Percentiles rank a stretch among this genome's conserved stretches.
Evolutionary conservation across 2,329 filamentous ascomycete species (phyloP).

Genomic region (Trematosphaeria pertusa): DNA sequence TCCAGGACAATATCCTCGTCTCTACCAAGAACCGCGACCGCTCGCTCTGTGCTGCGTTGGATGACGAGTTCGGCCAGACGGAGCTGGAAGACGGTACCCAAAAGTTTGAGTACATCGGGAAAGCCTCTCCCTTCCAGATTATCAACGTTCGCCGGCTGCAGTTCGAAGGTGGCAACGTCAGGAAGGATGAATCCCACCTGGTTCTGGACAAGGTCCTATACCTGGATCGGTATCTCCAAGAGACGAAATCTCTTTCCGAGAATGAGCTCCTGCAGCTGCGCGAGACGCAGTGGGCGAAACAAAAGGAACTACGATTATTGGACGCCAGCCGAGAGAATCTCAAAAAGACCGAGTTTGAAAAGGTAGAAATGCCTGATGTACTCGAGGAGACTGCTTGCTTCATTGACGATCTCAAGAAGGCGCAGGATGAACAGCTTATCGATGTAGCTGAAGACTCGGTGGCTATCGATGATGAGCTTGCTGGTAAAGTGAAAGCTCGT

Average conservation of each 20-base stretch:
- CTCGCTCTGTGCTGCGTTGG: conserved; percentile 83
- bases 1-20: conserved; percentile 69
- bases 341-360: conserved; percentile 40
- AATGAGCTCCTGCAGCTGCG: conserved; percentile 67
- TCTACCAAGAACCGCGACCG: conserved; percentile 64
- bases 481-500: conserved; percentile 24
- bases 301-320: conserved; percentile 66
- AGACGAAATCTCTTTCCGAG: conserved; percentile 35
- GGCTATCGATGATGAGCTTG: conserved; percentile 20
- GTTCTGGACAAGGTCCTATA: conserved; percentile 82
- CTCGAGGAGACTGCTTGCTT: conserved; percentile 41
- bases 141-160: conserved; percentile 86
- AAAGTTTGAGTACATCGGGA: conserved; percentile 54
- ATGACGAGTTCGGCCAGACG: conserved; percentile 83
- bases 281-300: conserved; percentile 76
- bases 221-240: conserved; percentile 77
- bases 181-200: conserved; percentile 66
- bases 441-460: conserved; percentile 11
- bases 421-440: conserved; percentile 11
- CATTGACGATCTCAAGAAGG: conserved; percentile 24
- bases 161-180: conserved; percentile 65
- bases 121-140: conserved; percentile 84
- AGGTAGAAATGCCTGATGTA: conserved; percentile 33
- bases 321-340: conserved; percentile 56
- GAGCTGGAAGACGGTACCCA: conserved; percentile 59